These are phyloP conservation scores for Baudoinia panamericana DNA, from an alignment of 495 filamentous ascomycete species.

Conservation along the genomic window DNA sequence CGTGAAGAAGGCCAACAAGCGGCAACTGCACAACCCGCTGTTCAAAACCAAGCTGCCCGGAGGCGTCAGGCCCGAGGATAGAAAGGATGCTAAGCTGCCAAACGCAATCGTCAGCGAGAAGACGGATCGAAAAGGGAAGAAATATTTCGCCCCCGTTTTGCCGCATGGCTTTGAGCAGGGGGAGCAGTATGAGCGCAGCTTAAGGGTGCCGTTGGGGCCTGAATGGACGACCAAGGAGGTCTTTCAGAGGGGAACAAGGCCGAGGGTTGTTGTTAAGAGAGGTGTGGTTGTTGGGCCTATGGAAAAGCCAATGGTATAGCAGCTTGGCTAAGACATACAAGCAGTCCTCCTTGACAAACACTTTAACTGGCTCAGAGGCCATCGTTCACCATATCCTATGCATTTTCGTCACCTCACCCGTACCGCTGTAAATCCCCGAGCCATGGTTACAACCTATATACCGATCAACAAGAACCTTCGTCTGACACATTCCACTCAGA, in stretches of 20 bases:
- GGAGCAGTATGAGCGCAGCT: conserved; percentile 78
- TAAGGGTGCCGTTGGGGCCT: conserved; percentile 77
- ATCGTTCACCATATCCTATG: too few species aligned
- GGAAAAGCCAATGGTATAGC: conserved; percentile 54
- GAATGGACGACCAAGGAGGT: conserved; percentile 93
- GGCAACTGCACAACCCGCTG: conserved; percentile 13
- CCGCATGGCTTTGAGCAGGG: conserved; percentile 78
- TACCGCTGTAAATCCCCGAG: too few species aligned
- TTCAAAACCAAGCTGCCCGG: conserved; percentile 27
- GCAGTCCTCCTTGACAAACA: too few species aligned
- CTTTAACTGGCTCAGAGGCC: too few species aligned
- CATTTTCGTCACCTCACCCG: too few species aligned
- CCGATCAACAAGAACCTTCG: too few species aligned
- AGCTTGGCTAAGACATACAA: too few species aligned
- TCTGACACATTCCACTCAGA: too few species aligned
- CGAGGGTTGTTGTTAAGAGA: conserved; percentile 81
- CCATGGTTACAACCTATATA: too few species aligned
- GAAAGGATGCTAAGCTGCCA: conserved; percentile 69
- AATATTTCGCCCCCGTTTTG: conserved; percentile 68
- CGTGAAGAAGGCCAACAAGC: conserved; percentile 29
- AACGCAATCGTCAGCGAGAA: conserved; percentile 91
- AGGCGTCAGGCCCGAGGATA: conserved; percentile 61
- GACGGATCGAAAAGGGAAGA: conserved; percentile 78
- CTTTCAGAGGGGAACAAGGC: conserved; percentile 81
- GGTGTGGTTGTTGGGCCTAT: conserved; percentile 74